These are phyloP conservation scores for Inosperma sp. DNA, from an alignment of 768 basidiomycete species.

Conservation along the genomic window DNA sequence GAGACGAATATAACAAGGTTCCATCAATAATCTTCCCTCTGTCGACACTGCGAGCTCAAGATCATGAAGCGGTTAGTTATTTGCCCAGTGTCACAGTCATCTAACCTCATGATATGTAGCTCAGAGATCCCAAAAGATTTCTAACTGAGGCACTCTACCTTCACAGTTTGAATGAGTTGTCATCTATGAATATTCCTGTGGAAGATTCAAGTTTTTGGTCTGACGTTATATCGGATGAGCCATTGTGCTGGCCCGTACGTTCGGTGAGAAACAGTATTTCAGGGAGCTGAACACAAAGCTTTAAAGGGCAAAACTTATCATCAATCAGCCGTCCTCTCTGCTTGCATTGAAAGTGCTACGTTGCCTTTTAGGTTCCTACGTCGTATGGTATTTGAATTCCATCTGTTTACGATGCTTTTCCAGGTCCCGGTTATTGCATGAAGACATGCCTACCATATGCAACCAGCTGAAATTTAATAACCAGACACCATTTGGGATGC, in stretches of 20 bases:
- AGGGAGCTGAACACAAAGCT: constrained; percentile 10
- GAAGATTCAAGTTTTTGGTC: constrained; percentile 43
- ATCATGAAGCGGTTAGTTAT: constrained; percentile 42
- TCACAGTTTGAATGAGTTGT: constrained; percentile 44
- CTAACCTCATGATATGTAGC: constrained; percentile 21
- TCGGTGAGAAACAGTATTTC: constrained; percentile 8
- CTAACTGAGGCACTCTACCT: constrained; percentile 64
- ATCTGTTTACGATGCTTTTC: not conserved
- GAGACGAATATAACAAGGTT: constrained; percentile 66
- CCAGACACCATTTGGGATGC: constrained; percentile 48
- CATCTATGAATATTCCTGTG: constrained; percentile 49
- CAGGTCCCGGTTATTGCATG: constrained; percentile 20
- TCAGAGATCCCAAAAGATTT: constrained; percentile 35
- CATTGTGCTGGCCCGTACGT: constrained; percentile 13
- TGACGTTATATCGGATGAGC: constrained; percentile 13
- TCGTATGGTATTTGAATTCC: not conserved
- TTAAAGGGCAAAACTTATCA: constrained; percentile 38
- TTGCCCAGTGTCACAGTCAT: not conserved
- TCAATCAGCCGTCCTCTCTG: constrained; percentile 53
- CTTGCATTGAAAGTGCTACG: constrained; percentile 55
- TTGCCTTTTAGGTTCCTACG: constrained; percentile 52
- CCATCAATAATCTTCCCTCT: constrained; percentile 54
- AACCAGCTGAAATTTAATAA: constrained; percentile 51
- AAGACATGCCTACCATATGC: constrained; percentile 43
- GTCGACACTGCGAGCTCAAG: constrained; percentile 42